Evolutionary conservation across 2,329 filamentous ascomycete species (phyloP).

Genomic region (Aspergillus texensis): DNA sequence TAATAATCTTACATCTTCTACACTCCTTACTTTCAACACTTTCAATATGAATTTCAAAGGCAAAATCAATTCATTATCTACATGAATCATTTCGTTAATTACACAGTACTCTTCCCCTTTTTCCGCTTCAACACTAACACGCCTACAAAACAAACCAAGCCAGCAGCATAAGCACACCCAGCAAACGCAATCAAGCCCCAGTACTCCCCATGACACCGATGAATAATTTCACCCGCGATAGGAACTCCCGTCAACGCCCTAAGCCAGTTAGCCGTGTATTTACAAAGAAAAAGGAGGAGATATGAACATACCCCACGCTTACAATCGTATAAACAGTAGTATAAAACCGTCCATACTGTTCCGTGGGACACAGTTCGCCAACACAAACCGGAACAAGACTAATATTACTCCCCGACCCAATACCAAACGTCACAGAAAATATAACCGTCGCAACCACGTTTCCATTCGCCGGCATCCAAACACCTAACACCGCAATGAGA

Average conservation of each 20-base stretch:
- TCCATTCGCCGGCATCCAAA: slow-evolving; percentile 31
- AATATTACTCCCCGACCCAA: slow-evolving; percentile 42
- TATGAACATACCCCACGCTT: slow-evolving; percentile 24
- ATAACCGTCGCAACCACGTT: slow-evolving; percentile 23
- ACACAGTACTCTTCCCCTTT: neutral
- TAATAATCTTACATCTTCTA: too few relatives aligned
- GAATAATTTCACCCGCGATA: slow-evolving; percentile 33
- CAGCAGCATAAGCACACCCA: slow-evolving; percentile 24
- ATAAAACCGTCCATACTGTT: slow-evolving; percentile 46
- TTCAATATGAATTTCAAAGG: too few relatives aligned
- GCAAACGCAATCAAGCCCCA: slow-evolving; percentile 31
- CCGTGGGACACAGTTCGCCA: slow-evolving; percentile 48
- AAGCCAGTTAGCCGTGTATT: neutral
- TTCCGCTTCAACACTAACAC: slow-evolving; percentile 12
- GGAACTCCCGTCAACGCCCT: slow-evolving; percentile 31
- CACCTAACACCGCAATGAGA: slow-evolving; percentile 25
- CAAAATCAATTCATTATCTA: neutral
- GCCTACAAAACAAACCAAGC: slow-evolving; percentile 21
- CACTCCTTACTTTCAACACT: too few relatives aligned
- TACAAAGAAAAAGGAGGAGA: neutral
- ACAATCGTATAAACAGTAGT: slow-evolving; percentile 37
- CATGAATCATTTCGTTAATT: neutral
- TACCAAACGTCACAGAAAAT: slow-evolving; percentile 37
- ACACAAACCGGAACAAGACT: slow-evolving; percentile 48
- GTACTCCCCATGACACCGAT: slow-evolving; percentile 28